Evolutionary conservation across 768 basidiomycete species (phyloP), one percentile per base, ranked within the genome.

Genomic region (Thelephora ganbajun): DNA sequence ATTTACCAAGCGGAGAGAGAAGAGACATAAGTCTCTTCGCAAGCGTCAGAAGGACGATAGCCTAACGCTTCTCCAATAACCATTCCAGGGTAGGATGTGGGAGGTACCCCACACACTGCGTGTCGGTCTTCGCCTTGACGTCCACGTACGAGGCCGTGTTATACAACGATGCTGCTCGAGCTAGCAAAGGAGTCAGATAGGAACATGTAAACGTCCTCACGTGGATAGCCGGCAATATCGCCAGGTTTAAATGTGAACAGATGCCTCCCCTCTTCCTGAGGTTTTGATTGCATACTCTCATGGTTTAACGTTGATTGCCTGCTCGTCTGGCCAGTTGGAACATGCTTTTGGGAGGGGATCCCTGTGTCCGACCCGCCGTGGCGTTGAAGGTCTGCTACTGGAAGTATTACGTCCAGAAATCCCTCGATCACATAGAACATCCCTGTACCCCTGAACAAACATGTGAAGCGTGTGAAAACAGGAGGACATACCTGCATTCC

Each of bases 181-280:
- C 11, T 11, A 35, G 26, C 35, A 39, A 41, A 44, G 41, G 20
- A 19, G 14, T n/a, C 37, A 34, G 41, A 37, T 41, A n/a, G 14
- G n/a, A 11, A 44, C 26, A n/a, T 19, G 43, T 16, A 22, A 43
- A 16, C 4, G 1, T 6, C 53, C 71, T 51, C 54, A 87, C 87
- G 83, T 20, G 98, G 72, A 63, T 98, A 98, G 1, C 96, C 96
- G 9, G 94, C 96, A 51, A 99, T 96, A 0, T 94, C 96, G 48
- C 96, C 96, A 12, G 93, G 88, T 58, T 94, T 96, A 19, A 94
- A 88, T 1, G 90, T 93, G 62, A 96, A 99, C 19, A 99, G 71
- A 9, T 84, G 72, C 58, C 84, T 90, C 53, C 16, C 16, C 7
- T 41, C 22, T 16, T 9, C 22, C 16, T 41, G 18, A 2, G 16